A percentile compares a stretch with the other conserved stretches of the same genome.
phyloP scores from a whole-genome alignment of 306 rosid genomes.

The Cicer yamashitae region DNA sequence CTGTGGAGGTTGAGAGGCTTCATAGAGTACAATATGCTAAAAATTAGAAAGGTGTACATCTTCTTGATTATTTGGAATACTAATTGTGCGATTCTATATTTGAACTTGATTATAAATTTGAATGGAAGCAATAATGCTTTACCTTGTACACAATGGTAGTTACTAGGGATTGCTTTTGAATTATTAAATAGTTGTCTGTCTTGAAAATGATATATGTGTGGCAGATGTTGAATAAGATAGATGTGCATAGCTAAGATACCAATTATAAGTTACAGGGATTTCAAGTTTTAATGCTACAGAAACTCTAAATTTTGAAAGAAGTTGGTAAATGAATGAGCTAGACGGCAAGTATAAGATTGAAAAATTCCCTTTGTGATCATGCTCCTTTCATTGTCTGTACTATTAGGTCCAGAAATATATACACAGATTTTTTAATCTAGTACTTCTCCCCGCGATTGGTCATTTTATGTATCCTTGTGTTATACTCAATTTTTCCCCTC shows the following conservation, averaged over 20 bases:
- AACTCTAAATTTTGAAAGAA: conserved; percentile 26
- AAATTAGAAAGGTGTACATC: conserved; percentile 17
- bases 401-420: conserved; percentile 9
- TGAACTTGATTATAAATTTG: neutral
- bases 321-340: neutral
- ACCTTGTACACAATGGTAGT: conserved; percentile 9
- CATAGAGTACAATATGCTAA: neutral
- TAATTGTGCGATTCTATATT: neutral
- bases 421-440: neutral
- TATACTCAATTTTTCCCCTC: neutral
- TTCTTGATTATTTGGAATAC: neutral
- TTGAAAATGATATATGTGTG: neutral
- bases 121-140: neutral
- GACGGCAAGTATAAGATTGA: neutral
- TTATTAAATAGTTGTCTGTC: conserved; percentile 10
- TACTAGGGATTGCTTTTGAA: conserved; percentile 1
- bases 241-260: neutral
- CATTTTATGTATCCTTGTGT: conserved; percentile 25
- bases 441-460: conserved; percentile 22
- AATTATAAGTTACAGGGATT: conserved; percentile 17
- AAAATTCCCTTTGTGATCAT: conserved; percentile 9
- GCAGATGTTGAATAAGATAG: conserved; percentile 10
- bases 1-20: conserved; percentile 8
- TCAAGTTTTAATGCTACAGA: neutral
- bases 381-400: conserved; percentile 2